Conservation (phyloP, 129 eudicot species). For the Centella asiatica region DNA sequence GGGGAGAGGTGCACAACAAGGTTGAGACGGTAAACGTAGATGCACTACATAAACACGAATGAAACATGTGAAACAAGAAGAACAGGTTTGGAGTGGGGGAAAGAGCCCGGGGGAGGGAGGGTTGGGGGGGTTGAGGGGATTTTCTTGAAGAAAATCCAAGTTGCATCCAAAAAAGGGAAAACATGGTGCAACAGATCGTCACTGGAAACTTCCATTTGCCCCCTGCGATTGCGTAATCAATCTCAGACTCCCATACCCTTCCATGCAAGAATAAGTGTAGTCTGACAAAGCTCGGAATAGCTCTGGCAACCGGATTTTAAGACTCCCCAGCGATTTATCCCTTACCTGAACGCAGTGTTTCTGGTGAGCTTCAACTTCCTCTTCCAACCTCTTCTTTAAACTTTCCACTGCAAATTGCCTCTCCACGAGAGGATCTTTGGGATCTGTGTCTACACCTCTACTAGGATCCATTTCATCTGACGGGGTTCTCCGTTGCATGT, state of each 20-base stretch:
- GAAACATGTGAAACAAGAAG: too few relatives aligned
- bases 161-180: background rate
- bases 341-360: constrained; percentile 77
- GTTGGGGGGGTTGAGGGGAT: too few relatives aligned
- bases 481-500: constrained; percentile 45
- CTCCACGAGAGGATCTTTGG: constrained; percentile 55
- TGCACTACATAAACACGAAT: too few relatives aligned
- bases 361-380: constrained; percentile 74
- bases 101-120: too few relatives aligned
- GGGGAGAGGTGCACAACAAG: too few relatives aligned
- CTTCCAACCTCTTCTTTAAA: constrained; percentile 68
- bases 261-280: constrained; percentile 57
- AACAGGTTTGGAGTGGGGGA: too few relatives aligned
- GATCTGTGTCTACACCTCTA: constrained; percentile 27
- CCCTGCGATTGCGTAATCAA: constrained; percentile 36
- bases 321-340: constrained; percentile 76
- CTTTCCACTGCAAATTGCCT: constrained; percentile 65
- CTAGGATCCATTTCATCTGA: constrained; percentile 45
- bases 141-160: background rate
- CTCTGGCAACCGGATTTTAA: constrained; percentile 80
- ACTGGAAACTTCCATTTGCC: constrained; percentile 27
- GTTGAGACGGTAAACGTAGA: too few relatives aligned
- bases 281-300: constrained; percentile 79
- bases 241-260: constrained; percentile 56
- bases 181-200: background rate